These are phyloP conservation scores for Orbilia quercus DNA, from an alignment of 2,329 filamentous ascomycete species.

Conservation along the genomic window DNA sequence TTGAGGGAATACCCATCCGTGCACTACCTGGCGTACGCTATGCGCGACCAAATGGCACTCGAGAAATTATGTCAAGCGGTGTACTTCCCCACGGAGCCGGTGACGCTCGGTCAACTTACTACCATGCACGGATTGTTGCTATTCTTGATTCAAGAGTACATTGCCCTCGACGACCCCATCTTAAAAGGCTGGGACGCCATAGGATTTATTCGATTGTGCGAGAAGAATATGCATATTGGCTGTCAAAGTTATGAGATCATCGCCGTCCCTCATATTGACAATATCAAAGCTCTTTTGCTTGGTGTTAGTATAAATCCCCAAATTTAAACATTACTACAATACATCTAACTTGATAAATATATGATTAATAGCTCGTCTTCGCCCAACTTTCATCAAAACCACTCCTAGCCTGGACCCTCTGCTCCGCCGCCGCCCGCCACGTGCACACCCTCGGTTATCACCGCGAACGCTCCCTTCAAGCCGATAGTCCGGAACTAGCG, in stretches of 20 bases:
- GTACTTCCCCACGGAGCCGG: constrained; percentile 52
- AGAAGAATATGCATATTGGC: constrained; percentile 52
- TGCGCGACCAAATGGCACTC: constrained; percentile 47
- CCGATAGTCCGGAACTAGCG: constrained; percentile 32
- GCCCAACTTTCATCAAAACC: constrained; percentile 46
- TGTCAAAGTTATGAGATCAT: constrained; percentile 53
- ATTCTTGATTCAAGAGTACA: constrained; percentile 43
- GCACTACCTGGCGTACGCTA: constrained; percentile 44
- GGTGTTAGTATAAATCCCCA: constrained; percentile 22
- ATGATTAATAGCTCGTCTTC: constrained; percentile 25
- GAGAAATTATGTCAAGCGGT: constrained; percentile 50
- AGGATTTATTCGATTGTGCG: constrained; percentile 27
- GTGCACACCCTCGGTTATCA: constrained; percentile 47
- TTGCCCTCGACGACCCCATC: constrained; percentile 37
- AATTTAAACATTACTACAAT: not conserved
- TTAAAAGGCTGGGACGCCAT: constrained; percentile 35
- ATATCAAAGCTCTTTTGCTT: constrained; percentile 37
- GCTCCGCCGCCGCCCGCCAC: constrained; percentile 44
- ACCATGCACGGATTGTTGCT: constrained; percentile 50
- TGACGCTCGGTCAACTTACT: constrained; percentile 45
- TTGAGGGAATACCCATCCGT: constrained; percentile 43
- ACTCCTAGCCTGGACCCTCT: constrained; percentile 46
- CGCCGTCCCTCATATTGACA: constrained; percentile 40
- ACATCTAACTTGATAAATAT: not conserved
- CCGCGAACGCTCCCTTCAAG: constrained; percentile 47